These are phyloP conservation scores for Pulveroboletus ravenelii DNA, from an alignment of 768 basidiomycete genomes.

Conservation along the genomic window DNA sequence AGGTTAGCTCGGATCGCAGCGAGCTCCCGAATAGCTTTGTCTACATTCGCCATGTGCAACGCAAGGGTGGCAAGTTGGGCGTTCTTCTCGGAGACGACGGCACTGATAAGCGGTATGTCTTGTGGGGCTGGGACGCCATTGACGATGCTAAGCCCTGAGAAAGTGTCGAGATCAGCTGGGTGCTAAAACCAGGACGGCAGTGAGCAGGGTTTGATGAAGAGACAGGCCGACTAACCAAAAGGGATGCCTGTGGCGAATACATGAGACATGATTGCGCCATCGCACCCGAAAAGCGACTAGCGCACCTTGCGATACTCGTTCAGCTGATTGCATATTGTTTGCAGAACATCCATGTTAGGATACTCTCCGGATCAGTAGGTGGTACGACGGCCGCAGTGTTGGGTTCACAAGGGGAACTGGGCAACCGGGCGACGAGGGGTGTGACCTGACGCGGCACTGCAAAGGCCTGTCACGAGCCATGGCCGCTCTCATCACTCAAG, in stretches of 20 bases:
- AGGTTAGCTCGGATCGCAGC: constrained; percentile 13
- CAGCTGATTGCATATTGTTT: constrained; percentile 12
- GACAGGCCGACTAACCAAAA: constrained; percentile 15
- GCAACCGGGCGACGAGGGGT: background rate
- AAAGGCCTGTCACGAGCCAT: constrained; percentile 10
- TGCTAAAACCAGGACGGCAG: background rate
- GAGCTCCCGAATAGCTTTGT: constrained; percentile 18
- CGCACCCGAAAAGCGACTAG: constrained; percentile 3
- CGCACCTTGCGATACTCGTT: constrained; percentile 22
- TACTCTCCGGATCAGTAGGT: background rate
- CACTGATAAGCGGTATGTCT: constrained; percentile 16
- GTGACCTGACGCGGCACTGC: background rate
- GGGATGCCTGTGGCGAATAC: constrained; percentile 10
- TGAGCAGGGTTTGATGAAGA: background rate
- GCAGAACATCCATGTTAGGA: constrained; percentile 14
- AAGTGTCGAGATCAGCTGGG: constrained; percentile 18
- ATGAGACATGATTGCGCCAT: constrained; percentile 35
- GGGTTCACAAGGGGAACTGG: background rate
- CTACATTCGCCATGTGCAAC: constrained; percentile 16
- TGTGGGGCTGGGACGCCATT: constrained; percentile 11
- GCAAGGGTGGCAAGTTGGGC: constrained; percentile 19
- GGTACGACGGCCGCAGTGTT: constrained; percentile 1
- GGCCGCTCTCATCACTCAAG: background rate
- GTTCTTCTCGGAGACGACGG: constrained; percentile 17
- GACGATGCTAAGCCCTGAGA: constrained; percentile 5